Conservation (phyloP, 1,284 basidiomycete species). For the Leccinum variabile region DNA sequence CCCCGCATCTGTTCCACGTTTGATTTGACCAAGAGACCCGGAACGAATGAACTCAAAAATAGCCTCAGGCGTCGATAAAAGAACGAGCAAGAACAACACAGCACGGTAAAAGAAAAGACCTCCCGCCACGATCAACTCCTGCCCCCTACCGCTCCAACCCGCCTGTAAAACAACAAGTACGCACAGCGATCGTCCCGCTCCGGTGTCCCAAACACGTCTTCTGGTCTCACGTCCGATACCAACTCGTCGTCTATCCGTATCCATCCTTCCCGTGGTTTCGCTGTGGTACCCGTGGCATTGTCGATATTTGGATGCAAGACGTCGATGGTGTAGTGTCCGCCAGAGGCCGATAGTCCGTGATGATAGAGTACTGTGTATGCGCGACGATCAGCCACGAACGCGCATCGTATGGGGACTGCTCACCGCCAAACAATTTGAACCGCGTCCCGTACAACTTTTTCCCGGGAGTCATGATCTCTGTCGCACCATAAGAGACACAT, state of each 20-base stretch:
- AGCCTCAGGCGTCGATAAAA: background rate
- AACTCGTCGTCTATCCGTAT: constrained; percentile 92
- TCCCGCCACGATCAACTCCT: constrained; percentile 18
- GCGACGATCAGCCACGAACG: background rate
- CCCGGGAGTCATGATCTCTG: constrained; percentile 67
- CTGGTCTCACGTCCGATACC: constrained; percentile 74
- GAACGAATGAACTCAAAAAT: background rate
- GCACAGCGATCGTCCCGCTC: constrained; percentile 73
- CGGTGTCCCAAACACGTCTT: constrained; percentile 71
- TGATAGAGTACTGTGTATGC: constrained; percentile 80
- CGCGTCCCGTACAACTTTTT: constrained; percentile 53
- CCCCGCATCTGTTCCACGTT: no score
- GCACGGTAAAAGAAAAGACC: background rate
- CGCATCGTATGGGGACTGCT: constrained; percentile 22
- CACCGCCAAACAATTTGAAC: constrained; percentile 89
- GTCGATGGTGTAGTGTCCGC: constrained; percentile 95
- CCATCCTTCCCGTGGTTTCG: constrained; percentile 64
- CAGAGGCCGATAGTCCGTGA: constrained; percentile 87
- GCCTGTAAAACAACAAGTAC: constrained; percentile 86
- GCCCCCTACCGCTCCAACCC: constrained; percentile 29
- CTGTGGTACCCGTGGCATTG: constrained; percentile 30
- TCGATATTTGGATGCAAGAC: constrained; percentile 80
- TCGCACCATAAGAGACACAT: background rate
- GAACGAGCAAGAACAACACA: background rate
- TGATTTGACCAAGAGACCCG: no score